A percentile compares a stretch with the other conserved stretches of the same genome.
phyloP scores from a whole-genome alignment of 192 early-diverging fungal species.

The Kickxella alabastrina region DNA sequence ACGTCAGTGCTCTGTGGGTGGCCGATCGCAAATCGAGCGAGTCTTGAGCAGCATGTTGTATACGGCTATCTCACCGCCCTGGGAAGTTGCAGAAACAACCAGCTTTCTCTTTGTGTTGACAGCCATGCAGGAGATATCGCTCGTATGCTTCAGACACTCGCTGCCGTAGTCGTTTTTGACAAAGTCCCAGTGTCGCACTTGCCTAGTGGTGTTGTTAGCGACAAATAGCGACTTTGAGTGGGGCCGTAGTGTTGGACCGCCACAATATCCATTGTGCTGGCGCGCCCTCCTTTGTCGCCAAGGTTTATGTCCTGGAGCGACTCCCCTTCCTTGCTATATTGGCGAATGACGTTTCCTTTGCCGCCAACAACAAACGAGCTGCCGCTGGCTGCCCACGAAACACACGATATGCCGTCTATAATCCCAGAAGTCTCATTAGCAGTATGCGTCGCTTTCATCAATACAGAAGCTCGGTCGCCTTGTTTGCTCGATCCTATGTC shows the following conservation, averaged over 20 bases:
- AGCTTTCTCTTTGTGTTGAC: conserved; percentile 30
- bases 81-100: conserved; percentile 32
- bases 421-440: conserved; percentile 2
- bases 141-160: conserved; percentile 40
- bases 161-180: conserved; percentile 18
- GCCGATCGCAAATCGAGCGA: conserved; percentile 34
- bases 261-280: conserved; percentile 7
- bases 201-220: conserved; percentile 28
- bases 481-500: background rate
- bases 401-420: conserved; percentile 10
- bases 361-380: conserved; percentile 33
- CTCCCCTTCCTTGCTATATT: conserved; percentile 26
- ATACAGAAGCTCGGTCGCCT: background rate
- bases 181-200: conserved; percentile 48
- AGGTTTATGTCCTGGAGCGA: conserved; percentile 23
- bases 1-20: conserved; percentile 32
- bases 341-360: conserved; percentile 18
- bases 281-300: conserved; percentile 1
- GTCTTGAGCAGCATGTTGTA: conserved; percentile 45
- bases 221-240: conserved; percentile 33
- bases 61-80: conserved; percentile 40
- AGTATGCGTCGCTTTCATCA: background rate
- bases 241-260: conserved; percentile 33
- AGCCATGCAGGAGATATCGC: conserved; percentile 42
- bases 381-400: conserved; percentile 37